A percentile compares a stretch with the other conserved stretches of the same genome.
Conservation (phyloP, 2,329 filamentous ascomycete species). For the Ascochyta koolunga region DNA sequence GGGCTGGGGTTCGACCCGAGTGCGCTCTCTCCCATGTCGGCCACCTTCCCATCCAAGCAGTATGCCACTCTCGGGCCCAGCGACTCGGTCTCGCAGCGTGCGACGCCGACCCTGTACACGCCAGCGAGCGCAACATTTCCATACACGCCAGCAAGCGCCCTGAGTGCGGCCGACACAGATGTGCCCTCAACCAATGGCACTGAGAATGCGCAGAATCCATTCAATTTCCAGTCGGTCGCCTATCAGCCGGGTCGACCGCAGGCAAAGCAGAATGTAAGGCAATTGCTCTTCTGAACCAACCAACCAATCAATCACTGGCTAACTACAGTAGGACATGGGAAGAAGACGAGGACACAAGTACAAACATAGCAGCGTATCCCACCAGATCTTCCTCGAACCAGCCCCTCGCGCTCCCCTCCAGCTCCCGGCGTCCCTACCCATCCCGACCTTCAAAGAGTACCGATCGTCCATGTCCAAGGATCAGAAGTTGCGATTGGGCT, state of each 20-base stretch:
- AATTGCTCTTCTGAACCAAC: not conserved
- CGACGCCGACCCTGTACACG: slow-evolving; percentile 42
- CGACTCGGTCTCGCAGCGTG: slow-evolving; percentile 43
- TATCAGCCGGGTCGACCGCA: slow-evolving; percentile 65
- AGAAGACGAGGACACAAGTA: slow-evolving; percentile 95
- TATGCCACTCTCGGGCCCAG: slow-evolving; percentile 43
- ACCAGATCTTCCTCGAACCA: slow-evolving; percentile 96
- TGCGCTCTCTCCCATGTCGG: slow-evolving; percentile 49
- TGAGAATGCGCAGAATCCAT: slow-evolving; percentile 67
- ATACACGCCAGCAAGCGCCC: slow-evolving; percentile 37
- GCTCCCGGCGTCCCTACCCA: slow-evolving; percentile 87
- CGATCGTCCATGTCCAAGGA: slow-evolving; percentile 88
- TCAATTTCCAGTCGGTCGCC: slow-evolving; percentile 84
- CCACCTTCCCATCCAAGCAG: slow-evolving; percentile 45
- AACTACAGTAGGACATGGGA: slow-evolving; percentile 73
- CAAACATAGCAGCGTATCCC: slow-evolving; percentile 94
- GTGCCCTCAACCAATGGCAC: slow-evolving; percentile 38
- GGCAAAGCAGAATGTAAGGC: slow-evolving; percentile 65
- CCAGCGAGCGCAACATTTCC: slow-evolving; percentile 45
- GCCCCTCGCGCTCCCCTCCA: slow-evolving; percentile 83
- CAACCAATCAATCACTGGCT: too few relatives aligned
- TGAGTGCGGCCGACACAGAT: slow-evolving; percentile 40
- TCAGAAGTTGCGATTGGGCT: slow-evolving; percentile 81
- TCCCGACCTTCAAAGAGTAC: slow-evolving; percentile 87
- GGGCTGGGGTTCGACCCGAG: slow-evolving; percentile 38